Conservation (phyloP, 495 filamentous ascomycete species). For the Filosporella fistucella region DNA sequence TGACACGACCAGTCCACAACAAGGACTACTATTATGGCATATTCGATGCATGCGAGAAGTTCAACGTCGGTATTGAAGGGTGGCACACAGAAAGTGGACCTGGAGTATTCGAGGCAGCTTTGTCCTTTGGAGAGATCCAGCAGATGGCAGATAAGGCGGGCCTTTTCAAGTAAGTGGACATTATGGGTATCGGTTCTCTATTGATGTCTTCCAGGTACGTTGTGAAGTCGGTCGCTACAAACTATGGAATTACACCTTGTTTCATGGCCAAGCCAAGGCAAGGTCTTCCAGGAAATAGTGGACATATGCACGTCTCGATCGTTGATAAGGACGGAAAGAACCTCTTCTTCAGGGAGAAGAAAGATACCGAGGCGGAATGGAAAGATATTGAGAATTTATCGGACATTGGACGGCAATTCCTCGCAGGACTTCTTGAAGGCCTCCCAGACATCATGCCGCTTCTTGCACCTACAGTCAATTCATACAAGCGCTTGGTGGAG, state of each 20-base stretch:
- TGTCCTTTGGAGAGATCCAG: constrained; percentile 79
- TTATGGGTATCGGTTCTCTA: neutral
- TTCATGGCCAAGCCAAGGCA: constrained; percentile 99
- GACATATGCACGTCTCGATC: constrained; percentile 90
- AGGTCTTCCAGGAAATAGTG: constrained; percentile 86
- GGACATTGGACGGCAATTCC: constrained; percentile 86
- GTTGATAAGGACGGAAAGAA: constrained; percentile 69
- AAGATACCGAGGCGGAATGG: constrained; percentile 65
- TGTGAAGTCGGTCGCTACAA: constrained; percentile 79
- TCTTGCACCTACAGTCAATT: constrained; percentile 90
- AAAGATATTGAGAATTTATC: constrained; percentile 75
- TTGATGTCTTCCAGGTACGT: constrained; percentile 54
- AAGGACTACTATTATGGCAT: constrained; percentile 92
- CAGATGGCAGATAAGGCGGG: constrained; percentile 88
- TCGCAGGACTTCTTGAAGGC: constrained; percentile 84
- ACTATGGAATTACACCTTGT: constrained; percentile 87
- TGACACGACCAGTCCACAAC: constrained; percentile 90
- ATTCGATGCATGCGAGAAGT: constrained; percentile 76
- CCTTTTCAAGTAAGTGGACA: constrained; percentile 73
- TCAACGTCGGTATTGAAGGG: constrained; percentile 82
- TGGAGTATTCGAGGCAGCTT: constrained; percentile 91
- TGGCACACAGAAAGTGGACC: constrained; percentile 98
- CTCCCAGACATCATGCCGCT: constrained; percentile 95
- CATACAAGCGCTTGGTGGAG: constrained; percentile 95
- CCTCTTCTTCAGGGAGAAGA: constrained; percentile 67